Base-by-base conservation (phyloP, 768 basidiomycete species). In the Hebeloma cylindrosporum region DNA sequence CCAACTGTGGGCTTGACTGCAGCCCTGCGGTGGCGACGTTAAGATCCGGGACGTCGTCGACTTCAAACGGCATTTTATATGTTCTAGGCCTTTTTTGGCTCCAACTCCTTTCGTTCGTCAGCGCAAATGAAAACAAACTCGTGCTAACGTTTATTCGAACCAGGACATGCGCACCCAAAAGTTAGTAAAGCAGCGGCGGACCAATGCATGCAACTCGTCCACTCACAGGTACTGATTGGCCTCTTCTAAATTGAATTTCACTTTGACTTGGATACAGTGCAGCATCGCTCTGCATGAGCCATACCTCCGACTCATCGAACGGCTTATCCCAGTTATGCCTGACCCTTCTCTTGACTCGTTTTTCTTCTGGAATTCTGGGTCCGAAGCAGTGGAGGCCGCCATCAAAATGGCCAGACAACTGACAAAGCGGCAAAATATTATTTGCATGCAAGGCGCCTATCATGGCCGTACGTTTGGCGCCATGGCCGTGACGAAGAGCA, bases 331-430 rank as follows among this genome's bases (percentile, higher is more conserved):
- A 0, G 68, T 87, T 47, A 93, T 98, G 93, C 94, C 94, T 2
- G 70, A 94, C 66, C 76, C 83, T 0, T 93, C 92, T 1, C 75
- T 98, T 23, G 88, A 95, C 63, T 90, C 90, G 18, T 97, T 97
- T 77, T 96, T 93, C 78, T 91, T 96, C 68, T 91, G 88, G 88
- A 97, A 91, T 71, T 94, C 93, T 2, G 95, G 95, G 2, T 85
- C 91, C 0, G 95, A 98, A 65, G 95, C 93, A 1, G 77, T 93
- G 32, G 94, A 96, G 66, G 90, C 83, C 0, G 77, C 92, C 2
- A 66, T 98, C 51, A 97, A 96, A 69, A 82, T 97, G 70, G 87
- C 89, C 3, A 79, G 94, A 25, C 60, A 64, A 18, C 69, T 83
- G 25, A 97, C 94, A 1, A 82, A 84, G 22, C 74, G 79, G 51